Evolutionary conservation across 148 eudicot genomes (phyloP).

Genomic region (Beta vulgaris): DNA sequence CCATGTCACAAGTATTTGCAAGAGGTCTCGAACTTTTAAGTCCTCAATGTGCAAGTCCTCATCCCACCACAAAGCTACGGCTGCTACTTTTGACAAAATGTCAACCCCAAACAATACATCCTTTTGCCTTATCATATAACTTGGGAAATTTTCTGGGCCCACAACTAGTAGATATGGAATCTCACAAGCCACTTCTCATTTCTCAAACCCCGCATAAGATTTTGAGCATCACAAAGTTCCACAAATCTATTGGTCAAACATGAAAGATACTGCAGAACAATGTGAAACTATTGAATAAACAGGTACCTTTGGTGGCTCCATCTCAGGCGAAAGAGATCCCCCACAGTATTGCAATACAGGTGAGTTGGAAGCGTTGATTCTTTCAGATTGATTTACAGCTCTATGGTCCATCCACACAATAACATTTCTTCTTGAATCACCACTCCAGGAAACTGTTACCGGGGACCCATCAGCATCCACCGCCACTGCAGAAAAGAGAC

Average conservation of each 20-base stretch:
- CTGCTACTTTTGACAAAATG: no score
- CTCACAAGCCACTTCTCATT: neutral
- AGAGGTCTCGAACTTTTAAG: no score
- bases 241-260: neutral
- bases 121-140: no score
- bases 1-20: no score
- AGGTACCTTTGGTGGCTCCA: constrained; percentile 96
- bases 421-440: constrained; percentile 93
- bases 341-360: constrained; percentile 96
- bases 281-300: constrained; percentile 6
- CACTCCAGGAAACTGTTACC: constrained; percentile 95
- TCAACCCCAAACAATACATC: no score
- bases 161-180: no score
- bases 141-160: no score
- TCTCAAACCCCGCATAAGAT: neutral
- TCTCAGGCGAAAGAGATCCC: constrained; percentile 95
- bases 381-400: constrained; percentile 98
- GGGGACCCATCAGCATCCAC: constrained; percentile 90
- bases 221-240: neutral
- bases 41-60: no score
- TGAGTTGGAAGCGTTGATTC: constrained; percentile 77
- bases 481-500: constrained; percentile 63
- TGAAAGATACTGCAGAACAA: neutral
- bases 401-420: constrained; percentile 99
- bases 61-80: no score